phyloP scores from a whole-genome alignment of 495 filamentous ascomycete species.

The Geoglossum glabrum region DNA sequence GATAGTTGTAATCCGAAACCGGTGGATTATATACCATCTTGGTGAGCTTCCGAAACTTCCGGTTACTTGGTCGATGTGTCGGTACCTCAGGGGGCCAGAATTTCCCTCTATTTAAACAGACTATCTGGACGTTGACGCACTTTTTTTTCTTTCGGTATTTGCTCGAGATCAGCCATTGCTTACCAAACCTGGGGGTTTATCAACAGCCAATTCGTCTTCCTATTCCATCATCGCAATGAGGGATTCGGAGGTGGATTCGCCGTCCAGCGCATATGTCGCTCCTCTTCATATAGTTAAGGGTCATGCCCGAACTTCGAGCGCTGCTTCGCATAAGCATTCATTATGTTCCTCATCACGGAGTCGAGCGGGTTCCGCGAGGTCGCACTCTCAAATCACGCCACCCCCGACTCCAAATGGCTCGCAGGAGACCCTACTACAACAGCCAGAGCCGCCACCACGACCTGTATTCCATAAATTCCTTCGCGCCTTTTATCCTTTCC shows the following conservation, averaged over 20 bases:
- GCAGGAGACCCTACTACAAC: not conserved
- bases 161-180: not conserved
- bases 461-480: constrained; percentile 83
- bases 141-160: not conserved
- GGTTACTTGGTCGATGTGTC: not conserved
- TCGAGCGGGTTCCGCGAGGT: not conserved
- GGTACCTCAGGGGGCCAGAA: not conserved
- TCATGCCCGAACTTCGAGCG: not conserved
- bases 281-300: constrained; percentile 3
- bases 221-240: not conserved
- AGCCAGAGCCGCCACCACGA: constrained; percentile 14
- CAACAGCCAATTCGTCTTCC: not conserved
- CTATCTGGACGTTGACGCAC: not conserved
- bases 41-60: not conserved
- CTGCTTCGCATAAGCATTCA: not conserved
- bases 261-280: not conserved
- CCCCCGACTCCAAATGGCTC: constrained; percentile 3
- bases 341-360: not conserved
- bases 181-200: not conserved
- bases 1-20: not conserved
- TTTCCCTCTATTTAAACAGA: not conserved
- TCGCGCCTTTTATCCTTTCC: constrained; percentile 88
- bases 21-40: not conserved
- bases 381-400: constrained; percentile 2
- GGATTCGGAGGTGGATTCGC: not conserved